Base-by-base conservation (phyloP, 2,329 filamentous ascomycete genomes). In the Epichloe coenophiala region DNA sequence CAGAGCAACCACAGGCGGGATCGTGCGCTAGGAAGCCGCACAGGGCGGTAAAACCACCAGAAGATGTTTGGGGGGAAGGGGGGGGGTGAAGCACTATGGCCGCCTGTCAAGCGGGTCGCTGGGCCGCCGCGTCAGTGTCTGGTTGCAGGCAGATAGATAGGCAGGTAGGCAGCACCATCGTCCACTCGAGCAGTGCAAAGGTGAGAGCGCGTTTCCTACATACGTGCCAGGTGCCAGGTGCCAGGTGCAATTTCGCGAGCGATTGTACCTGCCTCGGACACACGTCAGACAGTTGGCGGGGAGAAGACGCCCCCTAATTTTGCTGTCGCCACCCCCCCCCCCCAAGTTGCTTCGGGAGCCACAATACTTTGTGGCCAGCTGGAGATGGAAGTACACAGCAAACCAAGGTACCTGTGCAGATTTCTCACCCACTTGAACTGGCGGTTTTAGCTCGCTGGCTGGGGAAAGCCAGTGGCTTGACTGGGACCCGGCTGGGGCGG, bases 11-110 rank as follows among this genome's bases (percentile, higher is more conserved):
- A 41, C 36, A 45, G 41, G 41, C 36, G 17, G 46, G 23, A 31
- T 33, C 31, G 31, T 46, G 50, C 47, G 21, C 50, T 52, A 38
- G 47, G 41, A 44, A 52, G 47, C 37, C 33, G 23, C 50, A 42
- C 51, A 48, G 36, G 45, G 49, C 49, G 48, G 43, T 46, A 52
- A 52, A 52, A 48, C 49, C 49, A 44, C 45, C 41, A n/a, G 23
- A 39, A n/a, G n/a, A n/a, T 37, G 48, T 15, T 19, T 27, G 36
- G 27, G 49, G 27, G 13, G 49, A 4, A 21, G 4, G 13, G 13
- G 39, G 49, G 49, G 44, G 5, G 7, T 42, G 42, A 40, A 33
- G 17, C 35, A 38, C 40, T 45, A 17, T 27, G 45, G 48, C 48
- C 41, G 33, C 40, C 46, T 47, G 35, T 27, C 37, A 27, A n/a